A percentile compares a stretch with the other conserved stretches of the same genome.
These are phyloP conservation scores for Gymnopilus junonius DNA, from an alignment of 768 basidiomycete genomes.

Conservation along the genomic window DNA sequence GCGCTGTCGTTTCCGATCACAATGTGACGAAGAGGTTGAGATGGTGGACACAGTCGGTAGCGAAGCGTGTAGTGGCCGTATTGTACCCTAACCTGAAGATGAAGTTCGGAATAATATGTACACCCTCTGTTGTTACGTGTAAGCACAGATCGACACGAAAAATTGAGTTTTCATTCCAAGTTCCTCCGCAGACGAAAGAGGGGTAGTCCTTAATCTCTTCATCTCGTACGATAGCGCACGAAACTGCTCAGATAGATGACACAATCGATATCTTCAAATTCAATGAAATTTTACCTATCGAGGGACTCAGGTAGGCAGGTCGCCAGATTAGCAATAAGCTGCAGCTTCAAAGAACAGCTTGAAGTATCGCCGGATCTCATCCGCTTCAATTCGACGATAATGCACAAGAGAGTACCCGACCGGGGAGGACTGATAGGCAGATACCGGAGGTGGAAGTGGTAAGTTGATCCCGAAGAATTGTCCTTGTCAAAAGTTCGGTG, in stretches of 20 bases:
- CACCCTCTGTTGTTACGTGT: background rate
- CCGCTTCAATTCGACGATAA: conserved; percentile 9
- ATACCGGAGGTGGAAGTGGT: conserved; percentile 5
- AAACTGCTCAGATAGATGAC: conserved; percentile 7
- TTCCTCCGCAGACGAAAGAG: background rate
- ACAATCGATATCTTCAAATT: conserved; percentile 10
- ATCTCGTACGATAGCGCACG: background rate
- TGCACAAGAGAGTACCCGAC: background rate
- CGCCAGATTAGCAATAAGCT: conserved; percentile 5
- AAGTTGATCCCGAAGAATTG: conserved; percentile 17
- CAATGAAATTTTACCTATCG: conserved; percentile 1
- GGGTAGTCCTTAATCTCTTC: background rate
- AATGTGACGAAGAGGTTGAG: background rate
- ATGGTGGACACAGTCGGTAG: background rate
- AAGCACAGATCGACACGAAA: background rate
- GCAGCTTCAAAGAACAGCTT: background rate
- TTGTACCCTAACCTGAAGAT: background rate
- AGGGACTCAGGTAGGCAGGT: conserved; percentile 3
- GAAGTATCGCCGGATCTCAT: conserved; percentile 17
- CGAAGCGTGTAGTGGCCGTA: background rate
- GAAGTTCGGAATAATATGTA: background rate
- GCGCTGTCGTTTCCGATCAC: background rate
- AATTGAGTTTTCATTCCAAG: background rate
- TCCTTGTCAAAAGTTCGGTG: conserved; percentile 1
- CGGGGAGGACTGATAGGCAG: conserved; percentile 4